A percentile compares a stretch with the other conserved stretches of the same genome.
Evolutionary conservation across 2,329 filamentous ascomycete species (phyloP).

Genomic region (Phaeoacremonium minimum): DNA sequence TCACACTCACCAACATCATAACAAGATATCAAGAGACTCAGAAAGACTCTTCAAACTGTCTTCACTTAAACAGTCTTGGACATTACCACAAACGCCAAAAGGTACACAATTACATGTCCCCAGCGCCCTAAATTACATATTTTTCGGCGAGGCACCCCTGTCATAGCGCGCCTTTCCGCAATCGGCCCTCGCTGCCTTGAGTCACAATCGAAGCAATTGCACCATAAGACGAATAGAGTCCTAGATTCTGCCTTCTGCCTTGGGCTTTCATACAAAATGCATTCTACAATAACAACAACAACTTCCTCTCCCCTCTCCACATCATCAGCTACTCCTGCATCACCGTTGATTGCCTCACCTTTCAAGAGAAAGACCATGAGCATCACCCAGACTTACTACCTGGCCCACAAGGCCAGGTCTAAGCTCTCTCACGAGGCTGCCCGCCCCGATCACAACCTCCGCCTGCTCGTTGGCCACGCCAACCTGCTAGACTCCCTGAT

Average conservation of each 20-base stretch:
- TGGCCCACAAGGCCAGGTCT: conserved; percentile 90
- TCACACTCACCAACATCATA: too few species aligned
- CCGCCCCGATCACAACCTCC: conserved; percentile 88
- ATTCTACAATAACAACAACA: conserved; percentile 18
- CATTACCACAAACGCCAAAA: too few species aligned
- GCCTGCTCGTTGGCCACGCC: conserved; percentile 93
- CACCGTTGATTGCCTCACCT: conserved; percentile 31
- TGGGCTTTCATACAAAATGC: conserved; percentile 25
- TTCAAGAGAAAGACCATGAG: conserved; percentile 82
- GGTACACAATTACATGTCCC: too few species aligned
- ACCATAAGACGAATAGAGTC: conserved; percentile 20
- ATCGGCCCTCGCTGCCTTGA: conserved; percentile 28
- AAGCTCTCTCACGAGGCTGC: conserved; percentile 94
- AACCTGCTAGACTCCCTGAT: conserved; percentile 96
- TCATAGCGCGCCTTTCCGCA: conserved; percentile 15
- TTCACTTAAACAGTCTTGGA: too few species aligned
- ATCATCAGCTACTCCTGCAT: conserved; percentile 17
- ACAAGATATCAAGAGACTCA: too few species aligned
- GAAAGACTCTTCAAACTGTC: too few species aligned
- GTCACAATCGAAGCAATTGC: conserved; percentile 25
- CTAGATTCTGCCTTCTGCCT: conserved; percentile 10
- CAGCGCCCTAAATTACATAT: too few species aligned
- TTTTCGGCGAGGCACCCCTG: conserved; percentile 2
- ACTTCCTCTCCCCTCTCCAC: conserved; percentile 11
- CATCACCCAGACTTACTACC: conserved; percentile 96